Conservation (phyloP, 495 filamentous ascomycete species). For the Ascodesmis nigricans region DNA sequence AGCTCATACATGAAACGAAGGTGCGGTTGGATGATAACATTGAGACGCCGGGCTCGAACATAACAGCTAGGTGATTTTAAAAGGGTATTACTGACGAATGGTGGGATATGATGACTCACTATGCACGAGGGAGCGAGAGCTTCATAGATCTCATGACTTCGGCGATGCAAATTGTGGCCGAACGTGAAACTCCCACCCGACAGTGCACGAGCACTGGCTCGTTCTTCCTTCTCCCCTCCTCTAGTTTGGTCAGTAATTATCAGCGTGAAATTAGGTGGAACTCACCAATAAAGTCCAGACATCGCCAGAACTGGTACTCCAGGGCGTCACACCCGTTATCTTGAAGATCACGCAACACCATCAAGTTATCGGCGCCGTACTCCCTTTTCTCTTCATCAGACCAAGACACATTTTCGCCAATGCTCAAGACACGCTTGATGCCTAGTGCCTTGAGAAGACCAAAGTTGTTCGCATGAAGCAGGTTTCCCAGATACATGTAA, state of each 20-base stretch:
- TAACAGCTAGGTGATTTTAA: constrained; percentile 45
- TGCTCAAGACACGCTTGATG: constrained; percentile 70
- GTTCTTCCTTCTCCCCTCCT: constrained; percentile 46
- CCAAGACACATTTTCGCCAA: constrained; percentile 83
- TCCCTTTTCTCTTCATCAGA: constrained; percentile 37
- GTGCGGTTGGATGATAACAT: constrained; percentile 43
- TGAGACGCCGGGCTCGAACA: constrained; percentile 69
- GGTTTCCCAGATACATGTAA: constrained; percentile 93
- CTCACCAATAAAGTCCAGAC: constrained; percentile 80
- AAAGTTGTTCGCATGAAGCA: constrained; percentile 81
- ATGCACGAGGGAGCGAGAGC: constrained; percentile 76
- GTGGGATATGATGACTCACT: constrained; percentile 29
- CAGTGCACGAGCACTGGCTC: constrained; percentile 91
- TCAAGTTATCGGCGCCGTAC: constrained; percentile 53
- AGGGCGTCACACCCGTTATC: constrained; percentile 92
- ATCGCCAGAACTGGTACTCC: constrained; percentile 66
- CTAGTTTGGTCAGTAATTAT: constrained; percentile 26
- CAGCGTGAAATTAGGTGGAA: constrained; percentile 6
- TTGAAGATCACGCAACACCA: constrained; percentile 65
- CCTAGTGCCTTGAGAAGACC: constrained; percentile 57
- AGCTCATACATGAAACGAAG: constrained; percentile 44
- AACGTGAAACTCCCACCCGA: constrained; percentile 82
- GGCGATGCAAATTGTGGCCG: constrained; percentile 93
- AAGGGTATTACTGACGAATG: constrained; percentile 3
- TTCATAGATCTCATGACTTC: constrained; percentile 71